phyloP scores from a whole-genome alignment of 768 basidiomycete genomes.

The Tulasnella sp. region DNA sequence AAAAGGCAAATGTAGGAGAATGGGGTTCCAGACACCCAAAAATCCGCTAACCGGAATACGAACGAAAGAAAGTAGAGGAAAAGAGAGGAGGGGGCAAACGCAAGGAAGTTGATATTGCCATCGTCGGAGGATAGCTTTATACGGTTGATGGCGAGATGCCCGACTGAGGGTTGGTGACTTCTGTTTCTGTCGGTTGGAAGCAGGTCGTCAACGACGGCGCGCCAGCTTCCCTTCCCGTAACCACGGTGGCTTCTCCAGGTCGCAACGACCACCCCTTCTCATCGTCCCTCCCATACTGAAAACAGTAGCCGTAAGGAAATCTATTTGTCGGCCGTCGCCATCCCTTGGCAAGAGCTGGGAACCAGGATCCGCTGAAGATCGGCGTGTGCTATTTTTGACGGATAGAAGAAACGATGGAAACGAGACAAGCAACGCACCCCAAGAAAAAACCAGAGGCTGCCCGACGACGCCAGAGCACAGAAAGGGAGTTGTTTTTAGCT shows the following conservation, averaged over 20 bases:
- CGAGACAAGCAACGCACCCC: neutral
- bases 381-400: neutral
- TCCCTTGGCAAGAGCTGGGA: neutral
- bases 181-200: neutral
- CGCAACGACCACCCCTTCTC: neutral
- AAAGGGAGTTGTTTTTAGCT: neutral
- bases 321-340: neutral
- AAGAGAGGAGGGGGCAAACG: constrained; percentile 1
- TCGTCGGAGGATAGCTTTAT: neutral
- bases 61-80: neutral
- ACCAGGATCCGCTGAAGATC: neutral
- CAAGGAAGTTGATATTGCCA: neutral
- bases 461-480: neutral
- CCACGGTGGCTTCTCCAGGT: neutral
- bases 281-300: neutral
- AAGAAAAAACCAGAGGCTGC: neutral
- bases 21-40: constrained; percentile 12
- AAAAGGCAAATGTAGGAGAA: neutral
- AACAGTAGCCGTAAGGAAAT: neutral
- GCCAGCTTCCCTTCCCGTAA: neutral
- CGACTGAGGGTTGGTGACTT: neutral
- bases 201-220: neutral
- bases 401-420: neutral
- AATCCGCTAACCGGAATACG: neutral
- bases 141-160: neutral